Conservation (phyloP, 2,329 filamentous ascomycete genomes). For the Aspergillus fischeri region DNA sequence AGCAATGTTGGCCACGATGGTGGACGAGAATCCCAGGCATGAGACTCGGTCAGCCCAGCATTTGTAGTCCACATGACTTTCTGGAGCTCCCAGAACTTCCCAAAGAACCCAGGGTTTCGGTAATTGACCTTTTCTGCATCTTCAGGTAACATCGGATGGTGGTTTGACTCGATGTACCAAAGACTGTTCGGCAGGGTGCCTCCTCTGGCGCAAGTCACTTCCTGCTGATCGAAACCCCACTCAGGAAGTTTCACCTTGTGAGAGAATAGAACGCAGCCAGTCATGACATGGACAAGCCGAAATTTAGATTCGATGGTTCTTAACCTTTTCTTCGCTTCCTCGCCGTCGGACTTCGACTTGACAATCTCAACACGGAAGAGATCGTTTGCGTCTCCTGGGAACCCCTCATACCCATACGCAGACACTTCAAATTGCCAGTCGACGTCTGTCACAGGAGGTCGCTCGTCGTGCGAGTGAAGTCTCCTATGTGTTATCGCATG, state of each 20-base stretch:
- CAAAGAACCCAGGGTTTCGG: slow-evolving; percentile 86
- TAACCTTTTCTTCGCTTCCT: slow-evolving; percentile 74
- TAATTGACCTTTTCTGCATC: slow-evolving; percentile 95
- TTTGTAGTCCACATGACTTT: slow-evolving; percentile 99
- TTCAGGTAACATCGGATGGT: slow-evolving; percentile 70
- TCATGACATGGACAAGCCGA: slow-evolving; percentile 92
- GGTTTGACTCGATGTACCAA: slow-evolving; percentile 93
- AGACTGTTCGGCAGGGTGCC: slow-evolving; percentile 93
- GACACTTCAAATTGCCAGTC: slow-evolving; percentile 97
- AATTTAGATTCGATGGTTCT: slow-evolving; percentile 97
- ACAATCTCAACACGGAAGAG: slow-evolving; percentile 93
- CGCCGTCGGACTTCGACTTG: slow-evolving; percentile 77
- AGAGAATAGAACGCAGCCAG: slow-evolving; percentile 90
- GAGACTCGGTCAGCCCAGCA: slow-evolving; percentile 89
- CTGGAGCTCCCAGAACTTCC: slow-evolving; percentile 96
- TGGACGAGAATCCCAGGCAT: slow-evolving; percentile 96
- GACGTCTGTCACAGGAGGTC: slow-evolving; percentile 77
- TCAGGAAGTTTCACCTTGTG: slow-evolving; percentile 98
- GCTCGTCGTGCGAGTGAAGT: slow-evolving; percentile 89
- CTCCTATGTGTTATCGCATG: slow-evolving; percentile 80
- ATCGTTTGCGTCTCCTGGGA: slow-evolving; percentile 95
- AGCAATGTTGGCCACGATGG: slow-evolving; percentile 86
- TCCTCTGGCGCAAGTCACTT: slow-evolving; percentile 92
- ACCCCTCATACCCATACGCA: slow-evolving; percentile 95
- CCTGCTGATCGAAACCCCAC: slow-evolving; percentile 97